phyloP scores from a whole-genome alignment of 129 eudicot species.

The Flaveria ramosissima region DNA sequence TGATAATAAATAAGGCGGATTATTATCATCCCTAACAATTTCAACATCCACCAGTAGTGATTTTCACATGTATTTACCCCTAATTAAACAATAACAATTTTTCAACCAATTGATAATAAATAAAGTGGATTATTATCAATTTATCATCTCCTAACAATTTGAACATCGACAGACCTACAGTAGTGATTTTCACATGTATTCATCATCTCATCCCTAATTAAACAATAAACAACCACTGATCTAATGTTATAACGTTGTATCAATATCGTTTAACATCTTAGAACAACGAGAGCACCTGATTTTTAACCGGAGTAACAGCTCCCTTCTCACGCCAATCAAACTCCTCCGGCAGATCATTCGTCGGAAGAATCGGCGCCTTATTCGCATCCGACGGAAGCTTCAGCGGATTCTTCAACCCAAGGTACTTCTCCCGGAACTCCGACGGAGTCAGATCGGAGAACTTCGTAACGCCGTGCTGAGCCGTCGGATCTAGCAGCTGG shows the following conservation, averaged over 20 bases:
- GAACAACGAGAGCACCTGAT: constrained; percentile 1
- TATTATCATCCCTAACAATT: too few species aligned
- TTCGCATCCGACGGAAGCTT: constrained; percentile 10
- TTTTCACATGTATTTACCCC: background rate
- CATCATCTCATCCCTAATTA: background rate
- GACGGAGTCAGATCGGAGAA: constrained; percentile 8
- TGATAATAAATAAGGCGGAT: too few species aligned
- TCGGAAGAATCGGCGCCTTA: background rate
- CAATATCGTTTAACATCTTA: background rate
- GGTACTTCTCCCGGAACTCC: background rate
- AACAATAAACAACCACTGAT: background rate
- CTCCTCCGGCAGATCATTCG: background rate
- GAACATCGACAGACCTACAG: background rate
- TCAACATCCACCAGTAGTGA: background rate
- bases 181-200: background rate
- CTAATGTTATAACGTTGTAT: background rate
- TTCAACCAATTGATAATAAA: too few species aligned
- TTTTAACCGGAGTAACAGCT: constrained; percentile 10
- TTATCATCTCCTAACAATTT: too few species aligned
- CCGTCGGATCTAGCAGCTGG: constrained; percentile 19
- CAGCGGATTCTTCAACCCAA: background rate
- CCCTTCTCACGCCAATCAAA: constrained; percentile 11
- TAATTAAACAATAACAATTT: background rate
- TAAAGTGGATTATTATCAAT: too few species aligned
- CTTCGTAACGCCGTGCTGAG: constrained; percentile 10